Conservation (phyloP, 371 early-diverging fungal genomes). For the Blakeslea trispora region DNA sequence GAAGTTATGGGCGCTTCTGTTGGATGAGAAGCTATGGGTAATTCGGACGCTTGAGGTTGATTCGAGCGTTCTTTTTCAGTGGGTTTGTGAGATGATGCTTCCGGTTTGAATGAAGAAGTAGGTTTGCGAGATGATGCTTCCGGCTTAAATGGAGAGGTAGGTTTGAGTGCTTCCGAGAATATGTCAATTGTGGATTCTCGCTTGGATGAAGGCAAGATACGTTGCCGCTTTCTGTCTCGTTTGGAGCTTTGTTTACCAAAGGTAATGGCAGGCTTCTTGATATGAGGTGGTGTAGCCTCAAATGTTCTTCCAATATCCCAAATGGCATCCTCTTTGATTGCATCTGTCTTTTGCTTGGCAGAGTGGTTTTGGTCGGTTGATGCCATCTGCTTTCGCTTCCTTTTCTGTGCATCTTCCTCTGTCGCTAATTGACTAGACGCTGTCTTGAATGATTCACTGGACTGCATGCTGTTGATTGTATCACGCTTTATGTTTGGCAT, state of each 20-base stretch:
- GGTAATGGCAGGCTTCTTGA: conserved; percentile 6
- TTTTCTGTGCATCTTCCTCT: neutral
- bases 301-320: conserved; percentile 26
- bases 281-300: conserved; percentile 1
- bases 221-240: neutral
- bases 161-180: conserved; percentile 1
- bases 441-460: neutral
- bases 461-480: conserved; percentile 1
- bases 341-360: neutral
- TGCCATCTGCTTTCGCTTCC: neutral
- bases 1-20: no score
- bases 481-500: neutral
- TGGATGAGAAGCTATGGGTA: no score
- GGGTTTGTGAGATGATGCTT: no score
- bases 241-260: conserved; percentile 6
- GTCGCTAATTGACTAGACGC: neutral
- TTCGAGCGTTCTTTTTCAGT: no score
- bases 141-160: neutral
- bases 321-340: conserved; percentile 6
- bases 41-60: no score
- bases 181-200: conserved; percentile 1
- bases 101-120: neutral
- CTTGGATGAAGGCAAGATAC: neutral
- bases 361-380: neutral
- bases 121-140: neutral